Percentiles rank a stretch among this genome's conserved stretches.
phyloP scores from a whole-genome alignment of 2,329 filamentous ascomycete genomes.

The Apiospora phragmitis region DNA sequence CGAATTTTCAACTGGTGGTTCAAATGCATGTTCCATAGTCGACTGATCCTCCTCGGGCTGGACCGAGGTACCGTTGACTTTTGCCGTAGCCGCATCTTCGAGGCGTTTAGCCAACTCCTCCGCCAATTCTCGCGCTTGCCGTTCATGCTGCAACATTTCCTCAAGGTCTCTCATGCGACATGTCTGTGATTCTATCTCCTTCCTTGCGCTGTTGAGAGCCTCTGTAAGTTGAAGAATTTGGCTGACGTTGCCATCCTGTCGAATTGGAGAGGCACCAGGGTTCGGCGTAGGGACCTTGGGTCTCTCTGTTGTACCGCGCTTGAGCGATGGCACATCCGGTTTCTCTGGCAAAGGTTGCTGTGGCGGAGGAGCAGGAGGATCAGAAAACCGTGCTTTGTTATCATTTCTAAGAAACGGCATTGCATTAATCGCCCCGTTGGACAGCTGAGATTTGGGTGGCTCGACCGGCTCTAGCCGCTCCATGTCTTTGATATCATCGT shows the following conservation, averaged over 20 bases:
- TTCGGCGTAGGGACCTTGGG: conserved; percentile 56
- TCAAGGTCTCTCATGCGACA: conserved; percentile 81
- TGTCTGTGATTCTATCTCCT: conserved; percentile 82
- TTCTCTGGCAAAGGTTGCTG: conserved; percentile 94
- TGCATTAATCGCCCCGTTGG: conserved; percentile 40
- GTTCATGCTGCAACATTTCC: conserved; percentile 73
- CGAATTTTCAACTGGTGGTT: conserved; percentile 40
- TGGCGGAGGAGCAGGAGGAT: conserved; percentile 89
- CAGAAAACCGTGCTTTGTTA: conserved; percentile 81
- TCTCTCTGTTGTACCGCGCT: conserved; percentile 74
- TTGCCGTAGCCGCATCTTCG: conserved; percentile 52
- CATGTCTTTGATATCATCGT: conserved; percentile 64
- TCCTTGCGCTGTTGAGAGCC: conserved; percentile 78
- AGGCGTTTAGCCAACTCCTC: conserved; percentile 78
- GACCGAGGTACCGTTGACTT: conserved; percentile 37
- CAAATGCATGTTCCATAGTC: conserved; percentile 47
- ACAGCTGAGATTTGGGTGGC: conserved; percentile 45
- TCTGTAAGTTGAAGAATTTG: conserved; percentile 86
- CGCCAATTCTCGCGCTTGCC: conserved; percentile 77
- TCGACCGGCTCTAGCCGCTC: conserved; percentile 52
- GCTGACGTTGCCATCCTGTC: conserved; percentile 57
- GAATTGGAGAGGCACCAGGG: conserved; percentile 53
- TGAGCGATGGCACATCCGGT: conserved; percentile 75
- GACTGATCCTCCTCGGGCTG: conserved; percentile 38
- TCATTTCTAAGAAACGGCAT: conserved; percentile 65